These are phyloP conservation scores for Poteriospumella lacustris DNA, from an alignment of 108 stramenopile species.

Conservation along the genomic window DNA sequence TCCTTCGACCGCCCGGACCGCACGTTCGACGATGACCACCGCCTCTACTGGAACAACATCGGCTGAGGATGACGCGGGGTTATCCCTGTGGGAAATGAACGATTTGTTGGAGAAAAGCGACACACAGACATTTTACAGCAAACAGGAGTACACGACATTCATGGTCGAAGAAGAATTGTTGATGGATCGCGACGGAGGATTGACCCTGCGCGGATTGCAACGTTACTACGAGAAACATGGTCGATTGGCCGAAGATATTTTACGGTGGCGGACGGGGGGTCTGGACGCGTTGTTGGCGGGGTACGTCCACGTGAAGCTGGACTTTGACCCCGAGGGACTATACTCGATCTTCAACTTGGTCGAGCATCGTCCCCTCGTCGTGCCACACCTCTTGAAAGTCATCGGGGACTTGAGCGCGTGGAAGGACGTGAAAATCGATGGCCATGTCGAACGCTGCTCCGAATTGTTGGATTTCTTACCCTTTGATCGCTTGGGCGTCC, in stretches of 20 bases:
- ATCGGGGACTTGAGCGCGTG: background rate
- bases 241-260: background rate
- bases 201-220: background rate
- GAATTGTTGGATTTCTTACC: background rate
- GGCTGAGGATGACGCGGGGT: background rate
- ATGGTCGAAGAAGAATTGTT: background rate
- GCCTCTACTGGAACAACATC: too few species aligned
- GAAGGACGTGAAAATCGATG: background rate
- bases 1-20: too few species aligned
- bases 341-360: background rate
- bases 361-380: background rate
- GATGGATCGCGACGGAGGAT: background rate
- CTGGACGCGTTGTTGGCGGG: background rate
- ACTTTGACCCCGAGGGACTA: background rate
- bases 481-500: too few species aligned
- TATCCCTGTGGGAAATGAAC: slow-evolving; percentile 25
- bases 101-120: background rate
- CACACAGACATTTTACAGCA: background rate
- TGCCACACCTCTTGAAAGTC: background rate
- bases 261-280: background rate
- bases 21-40: too few species aligned
- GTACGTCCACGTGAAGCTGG: background rate
- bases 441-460: background rate
- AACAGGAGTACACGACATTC: background rate
- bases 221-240: background rate